Base-by-base conservation (phyloP, 768 basidiomycete species). In the Phanerochaete carnosa region DNA sequence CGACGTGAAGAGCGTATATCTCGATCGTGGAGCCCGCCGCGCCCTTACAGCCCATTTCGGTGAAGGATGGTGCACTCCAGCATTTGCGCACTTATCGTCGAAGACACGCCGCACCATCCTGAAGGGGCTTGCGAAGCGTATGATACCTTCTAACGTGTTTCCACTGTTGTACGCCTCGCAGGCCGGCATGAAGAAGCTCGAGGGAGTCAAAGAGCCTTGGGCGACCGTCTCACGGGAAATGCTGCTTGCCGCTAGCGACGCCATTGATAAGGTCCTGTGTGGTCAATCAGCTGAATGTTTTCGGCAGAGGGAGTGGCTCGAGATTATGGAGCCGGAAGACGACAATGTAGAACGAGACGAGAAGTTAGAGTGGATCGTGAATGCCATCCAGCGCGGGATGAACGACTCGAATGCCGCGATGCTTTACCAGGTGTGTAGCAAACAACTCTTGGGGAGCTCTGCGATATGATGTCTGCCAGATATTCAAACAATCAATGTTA, bases 1-100 rank as follows among this genome's bases (percentile, higher is more conserved):
- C 9, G 95, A 97, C 67, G 89, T 95, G 8, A 80, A 83, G 59
- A 92, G 92, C 68, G 65, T 76, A 0, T 76, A 82, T 32, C 81
- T 98, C 2, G 88, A 91, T 35, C 78, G 85, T 5, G 87, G 88
- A 0, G 86, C 90, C 0, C 79, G 90, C 12, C 78, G 87, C 5
- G 91, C 89, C 15, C 77, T 97, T 6, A 86, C 94, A 0, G 86
- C 87, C 0, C 79, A 91, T 33, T 97, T 92, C 68, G 93, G 92
- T 3, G 90, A 92, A 63, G 89, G 90, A 1, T 97, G 94, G 95
- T 89, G 85, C 72, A 88, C 84, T 0, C 72, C 81, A 37, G 94
- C 96, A 57, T 90, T 97, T 66, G 90, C 90, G 0, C 71, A 74
- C 0, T 77, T 95, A 1, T 79, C 86, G 2, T 79, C 78, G 57